Conservation (phyloP, 2,329 filamentous ascomycete species). For the Ceratocystis eucalypticola region DNA sequence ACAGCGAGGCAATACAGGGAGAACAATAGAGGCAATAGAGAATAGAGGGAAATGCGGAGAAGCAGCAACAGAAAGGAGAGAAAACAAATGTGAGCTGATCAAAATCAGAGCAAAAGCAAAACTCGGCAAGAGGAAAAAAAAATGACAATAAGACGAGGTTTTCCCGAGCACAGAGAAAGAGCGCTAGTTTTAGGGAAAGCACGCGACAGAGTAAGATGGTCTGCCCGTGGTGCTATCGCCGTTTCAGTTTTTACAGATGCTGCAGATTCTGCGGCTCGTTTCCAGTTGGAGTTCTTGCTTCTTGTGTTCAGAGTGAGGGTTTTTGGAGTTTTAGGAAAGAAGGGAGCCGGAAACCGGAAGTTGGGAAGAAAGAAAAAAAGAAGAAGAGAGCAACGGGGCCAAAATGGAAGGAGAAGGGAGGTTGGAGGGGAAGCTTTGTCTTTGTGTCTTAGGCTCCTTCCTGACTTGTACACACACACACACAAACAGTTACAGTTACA, state of each 20-base stretch:
- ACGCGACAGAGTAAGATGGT: background rate
- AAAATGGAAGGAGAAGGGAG: slow-evolving; percentile 1
- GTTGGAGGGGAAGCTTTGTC: background rate
- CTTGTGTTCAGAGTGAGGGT: background rate
- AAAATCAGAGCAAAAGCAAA: slow-evolving; percentile 14
- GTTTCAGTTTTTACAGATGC: background rate
- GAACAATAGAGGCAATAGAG: slow-evolving; percentile 3
- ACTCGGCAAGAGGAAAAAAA: background rate
- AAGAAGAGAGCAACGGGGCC: background rate
- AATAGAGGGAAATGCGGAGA: slow-evolving; percentile 6
- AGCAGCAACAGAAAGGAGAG: background rate
- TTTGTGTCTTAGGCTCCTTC: background rate
- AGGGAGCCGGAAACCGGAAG: background rate
- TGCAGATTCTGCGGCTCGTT: background rate
- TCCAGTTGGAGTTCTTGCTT: too few relatives aligned
- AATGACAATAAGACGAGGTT: slow-evolving; percentile 4
- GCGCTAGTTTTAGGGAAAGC: background rate
- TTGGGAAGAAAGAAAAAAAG: background rate
- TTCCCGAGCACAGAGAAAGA: slow-evolving; percentile 9
- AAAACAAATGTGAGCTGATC: slow-evolving; percentile 1
- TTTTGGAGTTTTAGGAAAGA: background rate
- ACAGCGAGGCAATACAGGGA: background rate
- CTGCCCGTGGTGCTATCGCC: background rate
- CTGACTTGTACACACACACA: background rate
- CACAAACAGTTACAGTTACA: too few relatives aligned